A percentile compares a stretch with the other conserved stretches of the same genome.
These are phyloP conservation scores for Didymella exigua DNA, from an alignment of 2,329 filamentous ascomycete species.

Conservation along the genomic window DNA sequence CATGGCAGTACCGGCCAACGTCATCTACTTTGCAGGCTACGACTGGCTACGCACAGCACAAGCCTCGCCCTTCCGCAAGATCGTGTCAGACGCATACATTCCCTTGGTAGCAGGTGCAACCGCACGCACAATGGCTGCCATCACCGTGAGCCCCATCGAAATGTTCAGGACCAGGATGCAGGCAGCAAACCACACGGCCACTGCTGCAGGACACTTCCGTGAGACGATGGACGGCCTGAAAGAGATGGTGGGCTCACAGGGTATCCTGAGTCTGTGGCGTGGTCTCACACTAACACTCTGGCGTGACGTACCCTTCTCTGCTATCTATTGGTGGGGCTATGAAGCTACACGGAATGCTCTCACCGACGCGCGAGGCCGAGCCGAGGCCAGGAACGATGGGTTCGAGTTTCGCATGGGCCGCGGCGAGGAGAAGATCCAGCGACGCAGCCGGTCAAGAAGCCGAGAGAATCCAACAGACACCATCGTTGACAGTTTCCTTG, in stretches of 20 bases:
- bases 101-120: constrained; percentile 80
- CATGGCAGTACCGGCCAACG: constrained; percentile 94
- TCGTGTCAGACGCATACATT: constrained; percentile 67
- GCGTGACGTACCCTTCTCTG: constrained; percentile 97
- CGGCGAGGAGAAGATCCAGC: constrained; percentile 37
- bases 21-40: constrained; percentile 98
- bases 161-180: constrained; percentile 93
- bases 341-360: constrained; percentile 77
- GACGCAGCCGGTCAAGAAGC: constrained; percentile 60
- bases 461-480: constrained; percentile 75
- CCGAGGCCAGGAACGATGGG: constrained; percentile 42
- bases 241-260: constrained; percentile 77
- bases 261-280: constrained; percentile 85
- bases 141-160: constrained; percentile 87
- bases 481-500: constrained; percentile 86
- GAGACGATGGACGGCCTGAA: constrained; percentile 77
- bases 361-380: constrained; percentile 68
- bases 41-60: constrained; percentile 84
- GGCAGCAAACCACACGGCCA: constrained; percentile 61
- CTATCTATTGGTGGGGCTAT: constrained; percentile 98
- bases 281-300: constrained; percentile 90
- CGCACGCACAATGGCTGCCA: constrained; percentile 80
- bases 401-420: constrained; percentile 43
- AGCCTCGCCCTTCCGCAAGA: constrained; percentile 70
- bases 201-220: constrained; percentile 69